phyloP scores from a whole-genome alignment of 306 rosid genomes.

The Malus domestica region DNA sequence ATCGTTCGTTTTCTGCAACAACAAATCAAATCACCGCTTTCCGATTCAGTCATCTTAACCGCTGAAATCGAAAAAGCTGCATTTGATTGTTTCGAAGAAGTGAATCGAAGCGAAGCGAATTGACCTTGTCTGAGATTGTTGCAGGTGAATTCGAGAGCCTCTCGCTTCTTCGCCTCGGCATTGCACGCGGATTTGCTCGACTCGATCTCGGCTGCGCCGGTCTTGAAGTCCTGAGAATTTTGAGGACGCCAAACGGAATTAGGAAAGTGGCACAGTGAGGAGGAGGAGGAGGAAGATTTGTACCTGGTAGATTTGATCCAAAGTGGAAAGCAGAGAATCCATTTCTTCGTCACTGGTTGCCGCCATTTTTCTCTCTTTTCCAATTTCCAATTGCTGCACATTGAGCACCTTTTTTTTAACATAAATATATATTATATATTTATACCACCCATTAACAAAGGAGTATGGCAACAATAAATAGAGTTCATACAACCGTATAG shows the following conservation, averaged over 20 bases:
- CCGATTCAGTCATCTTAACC: neutral
- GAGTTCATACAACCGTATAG: no score
- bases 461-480: no score
- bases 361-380: slow-evolving; percentile 41
- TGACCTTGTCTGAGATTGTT: slow-evolving; percentile 42
- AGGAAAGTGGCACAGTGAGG: neutral
- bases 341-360: slow-evolving; percentile 49
- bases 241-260: neutral
- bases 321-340: slow-evolving; percentile 44
- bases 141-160: slow-evolving; percentile 48
- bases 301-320: slow-evolving; percentile 59
- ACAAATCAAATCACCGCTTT: neutral
- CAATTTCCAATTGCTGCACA: neutral
- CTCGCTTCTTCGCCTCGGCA: slow-evolving; percentile 46
- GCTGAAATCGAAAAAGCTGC: neutral
- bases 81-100: neutral
- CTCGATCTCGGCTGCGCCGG: slow-evolving; percentile 39
- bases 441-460: no score
- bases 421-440: no score
- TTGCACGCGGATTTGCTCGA: slow-evolving; percentile 30
- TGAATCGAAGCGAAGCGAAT: neutral
- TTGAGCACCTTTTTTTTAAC: no score
- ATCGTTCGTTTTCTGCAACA: slow-evolving; percentile 52
- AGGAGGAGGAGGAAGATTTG: slow-evolving; percentile 20
- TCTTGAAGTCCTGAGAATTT: slow-evolving; percentile 43